Percentiles rank a stretch among this genome's conserved stretches.
Evolutionary conservation across 352 stramenopile species (phyloP).

Genomic region (Blastocystis sp.): DNA sequence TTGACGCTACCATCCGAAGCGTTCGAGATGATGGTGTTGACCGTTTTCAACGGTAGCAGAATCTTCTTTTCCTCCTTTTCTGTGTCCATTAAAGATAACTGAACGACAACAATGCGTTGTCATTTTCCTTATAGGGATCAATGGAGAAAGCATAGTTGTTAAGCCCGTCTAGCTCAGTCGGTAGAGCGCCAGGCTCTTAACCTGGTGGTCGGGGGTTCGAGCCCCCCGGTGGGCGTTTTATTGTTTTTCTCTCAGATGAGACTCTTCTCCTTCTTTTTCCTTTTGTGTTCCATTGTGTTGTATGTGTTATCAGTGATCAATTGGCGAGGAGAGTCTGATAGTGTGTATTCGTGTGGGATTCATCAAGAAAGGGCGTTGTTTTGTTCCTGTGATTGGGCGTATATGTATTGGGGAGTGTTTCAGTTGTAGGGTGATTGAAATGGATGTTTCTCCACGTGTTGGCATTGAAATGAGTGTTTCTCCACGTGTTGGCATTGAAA

Average conservation of each 20-base stretch:
- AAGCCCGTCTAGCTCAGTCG: background rate
- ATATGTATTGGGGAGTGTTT: no score
- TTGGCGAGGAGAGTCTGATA: no score
- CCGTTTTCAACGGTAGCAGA: conserved; percentile 8
- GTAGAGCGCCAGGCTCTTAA: conserved; percentile 2
- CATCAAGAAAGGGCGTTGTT: no score
- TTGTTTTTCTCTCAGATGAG: background rate
- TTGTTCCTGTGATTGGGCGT: no score
- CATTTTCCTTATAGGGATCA: background rate
- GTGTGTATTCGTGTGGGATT: no score
- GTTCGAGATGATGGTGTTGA: background rate
- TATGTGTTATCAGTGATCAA: no score
- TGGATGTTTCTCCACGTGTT: no score
- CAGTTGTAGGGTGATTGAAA: no score
- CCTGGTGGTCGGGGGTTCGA: background rate
- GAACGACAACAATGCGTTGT: no score
- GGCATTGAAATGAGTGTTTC: no score
- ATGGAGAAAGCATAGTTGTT: background rate
- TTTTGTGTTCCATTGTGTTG: background rate
- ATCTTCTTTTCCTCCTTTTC: conserved; percentile 1
- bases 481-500: no score
- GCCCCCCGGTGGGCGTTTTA: background rate
- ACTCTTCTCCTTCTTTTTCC: background rate
- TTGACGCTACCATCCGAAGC: conserved; percentile 10
- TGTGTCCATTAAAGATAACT: background rate